Base-by-base conservation (phyloP, 805 yeast genomes). In the Starmera dryadoides region DNA sequence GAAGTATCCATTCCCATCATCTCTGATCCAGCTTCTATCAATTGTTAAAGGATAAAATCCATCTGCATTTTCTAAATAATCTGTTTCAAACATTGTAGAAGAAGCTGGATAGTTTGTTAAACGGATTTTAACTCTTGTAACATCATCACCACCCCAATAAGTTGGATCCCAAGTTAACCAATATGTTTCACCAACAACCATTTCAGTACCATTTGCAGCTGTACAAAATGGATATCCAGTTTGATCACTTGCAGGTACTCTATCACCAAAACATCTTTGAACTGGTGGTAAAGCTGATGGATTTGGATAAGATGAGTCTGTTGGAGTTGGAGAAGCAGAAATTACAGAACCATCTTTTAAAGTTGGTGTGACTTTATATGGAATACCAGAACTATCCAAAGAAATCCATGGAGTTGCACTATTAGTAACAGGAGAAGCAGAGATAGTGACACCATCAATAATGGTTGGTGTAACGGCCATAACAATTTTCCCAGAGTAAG, bases 401-500 rank as follows among this genome's bases (percentile, higher is more conserved):
- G 73, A 66, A 21, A 53, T 63, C 74, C 74, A 69, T 3, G 57
- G 58, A 9, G 73, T 66, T 5, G 68, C 58, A 16, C 62, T 51
- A 23, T 42, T 35, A 2, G 63, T 45, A 10, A 60, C 55, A 28
- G 74, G 73, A 2, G 71, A 63, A 8, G 59, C 64, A 9, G 61
- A 57, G 22, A 61, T 56, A 16, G 74, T 69, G 35, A 68, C 73
- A 38, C 64, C 71, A 43, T 69, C 73, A 32, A 64, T 62, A 21
- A 75, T 74, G 2, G 56, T 59, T 3, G 86, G 79, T 1, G 85
- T 83, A 49, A 75, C 68, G 16, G 62, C 64, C 34, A 63, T 57
- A 4, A 61, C 41, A 19, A 45, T 43, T 16, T 56, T 55, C 1
- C 56, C 47, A 20, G 64, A 56, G 8, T 63, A 58, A 1, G 68